Conservation (phyloP, 257 asterid genomes). For the Verbena officinalis region DNA sequence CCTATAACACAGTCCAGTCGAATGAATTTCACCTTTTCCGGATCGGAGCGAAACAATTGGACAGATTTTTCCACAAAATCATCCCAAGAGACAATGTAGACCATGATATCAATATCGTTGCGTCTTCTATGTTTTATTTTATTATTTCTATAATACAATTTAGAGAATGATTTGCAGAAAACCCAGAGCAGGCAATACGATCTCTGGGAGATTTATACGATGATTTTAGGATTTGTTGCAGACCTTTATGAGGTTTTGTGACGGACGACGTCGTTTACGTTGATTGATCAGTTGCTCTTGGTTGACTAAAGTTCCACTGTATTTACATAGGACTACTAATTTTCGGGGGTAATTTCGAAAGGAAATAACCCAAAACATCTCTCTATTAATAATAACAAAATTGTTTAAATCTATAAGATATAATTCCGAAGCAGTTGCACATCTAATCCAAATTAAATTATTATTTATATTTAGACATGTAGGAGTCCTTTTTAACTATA, state of each 20-base stretch:
- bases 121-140: not conserved
- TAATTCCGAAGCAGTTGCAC: too few relatives aligned
- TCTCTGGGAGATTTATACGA: constrained; percentile 14
- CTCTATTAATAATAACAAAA: too few relatives aligned
- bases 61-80: constrained; percentile 76
- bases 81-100: constrained; percentile 77
- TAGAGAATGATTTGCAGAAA: not conserved
- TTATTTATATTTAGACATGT: too few relatives aligned
- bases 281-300: not conserved
- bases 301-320: not conserved
- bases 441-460: too few relatives aligned
- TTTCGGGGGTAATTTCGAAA: not conserved
- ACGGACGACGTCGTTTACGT: not conserved
- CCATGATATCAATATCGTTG: constrained; percentile 45
- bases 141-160: not conserved
- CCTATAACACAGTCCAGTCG: not conserved
- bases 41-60: constrained; percentile 71
- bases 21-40: constrained; percentile 49
- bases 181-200: constrained; percentile 11
- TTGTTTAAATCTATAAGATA: too few relatives aligned
- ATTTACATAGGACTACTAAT: not conserved
- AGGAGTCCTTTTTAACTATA: too few relatives aligned
- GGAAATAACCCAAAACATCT: not conserved
- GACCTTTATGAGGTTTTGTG: not conserved
- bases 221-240: constrained; percentile 6